A percentile compares a stretch with the other conserved stretches of the same genome.
Evolutionary conservation across 768 basidiomycete species (phyloP).

Genomic region (Trametes villosa): DNA sequence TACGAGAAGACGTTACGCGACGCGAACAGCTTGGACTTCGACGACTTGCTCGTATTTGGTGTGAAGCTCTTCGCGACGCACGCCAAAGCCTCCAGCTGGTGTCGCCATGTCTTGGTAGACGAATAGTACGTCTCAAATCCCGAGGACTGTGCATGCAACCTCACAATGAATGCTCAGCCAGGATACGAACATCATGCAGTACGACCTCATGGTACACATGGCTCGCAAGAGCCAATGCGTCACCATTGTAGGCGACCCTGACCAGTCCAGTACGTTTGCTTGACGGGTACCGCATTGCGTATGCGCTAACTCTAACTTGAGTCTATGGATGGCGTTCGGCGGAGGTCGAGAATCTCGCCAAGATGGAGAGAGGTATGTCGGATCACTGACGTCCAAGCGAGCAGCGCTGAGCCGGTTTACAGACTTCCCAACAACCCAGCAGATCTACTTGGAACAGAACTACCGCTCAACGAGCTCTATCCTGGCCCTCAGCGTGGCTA

Average conservation of each 20-base stretch:
- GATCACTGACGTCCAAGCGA: neutral
- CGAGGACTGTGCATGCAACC: too few species aligned
- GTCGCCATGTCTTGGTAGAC: conserved; percentile 74
- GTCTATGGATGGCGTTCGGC: conserved; percentile 90
- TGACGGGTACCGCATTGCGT: neutral
- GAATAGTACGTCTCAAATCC: conserved; percentile 68
- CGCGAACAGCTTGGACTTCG: conserved; percentile 83
- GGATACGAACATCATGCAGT: conserved; percentile 84
- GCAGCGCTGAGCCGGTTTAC: neutral
- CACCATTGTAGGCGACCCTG: conserved; percentile 88
- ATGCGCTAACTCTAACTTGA: conserved; percentile 28
- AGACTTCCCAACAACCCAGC: conserved; percentile 69
- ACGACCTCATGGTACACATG: conserved; percentile 75
- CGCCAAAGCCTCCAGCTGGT: conserved; percentile 56
- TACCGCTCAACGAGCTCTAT: conserved; percentile 86
- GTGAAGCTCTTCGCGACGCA: conserved; percentile 62
- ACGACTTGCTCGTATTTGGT: conserved; percentile 79
- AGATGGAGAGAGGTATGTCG: conserved; percentile 66
- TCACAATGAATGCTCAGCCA: too few species aligned
- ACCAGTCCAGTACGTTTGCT: conserved; percentile 73
- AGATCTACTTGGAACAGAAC: conserved; percentile 83
- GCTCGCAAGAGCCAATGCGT: conserved; percentile 57
- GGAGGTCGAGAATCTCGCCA: conserved; percentile 72
- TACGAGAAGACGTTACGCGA: conserved; percentile 66
- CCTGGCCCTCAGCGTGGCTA: conserved; percentile 69